Conservation (phyloP, 257 asterid species). For the Lavandula angustifolia region DNA sequence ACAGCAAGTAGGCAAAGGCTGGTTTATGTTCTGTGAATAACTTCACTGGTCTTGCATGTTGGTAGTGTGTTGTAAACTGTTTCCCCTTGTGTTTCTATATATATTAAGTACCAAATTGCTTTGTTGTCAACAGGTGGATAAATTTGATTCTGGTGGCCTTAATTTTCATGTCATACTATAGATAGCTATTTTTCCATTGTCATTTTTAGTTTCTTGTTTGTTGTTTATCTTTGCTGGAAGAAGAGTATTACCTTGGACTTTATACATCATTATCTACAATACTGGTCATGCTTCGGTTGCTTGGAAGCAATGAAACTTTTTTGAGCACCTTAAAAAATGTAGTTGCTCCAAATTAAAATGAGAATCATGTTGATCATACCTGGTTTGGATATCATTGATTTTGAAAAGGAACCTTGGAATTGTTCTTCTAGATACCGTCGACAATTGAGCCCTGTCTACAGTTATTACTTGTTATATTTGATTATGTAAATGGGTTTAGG, state of each 20-base stretch:
- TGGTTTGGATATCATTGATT: background rate
- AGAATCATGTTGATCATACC: background rate
- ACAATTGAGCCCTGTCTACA: background rate
- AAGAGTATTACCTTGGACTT: conserved; percentile 1
- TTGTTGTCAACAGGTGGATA: background rate
- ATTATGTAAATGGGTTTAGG: background rate
- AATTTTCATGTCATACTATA: conserved; percentile 22
- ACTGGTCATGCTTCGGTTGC: conserved; percentile 4
- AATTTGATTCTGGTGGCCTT: conserved; percentile 12
- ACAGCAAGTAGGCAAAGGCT: conserved; percentile 2
- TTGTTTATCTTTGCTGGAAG: background rate
- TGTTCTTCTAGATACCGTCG: conserved; percentile 10
- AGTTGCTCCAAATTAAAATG: background rate
- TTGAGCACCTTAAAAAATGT: background rate
- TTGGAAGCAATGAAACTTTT: background rate
- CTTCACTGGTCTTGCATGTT: background rate
- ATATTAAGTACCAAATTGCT: background rate
- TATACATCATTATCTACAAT: conserved; percentile 3
- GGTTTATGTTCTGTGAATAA: background rate
- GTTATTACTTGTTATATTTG: background rate
- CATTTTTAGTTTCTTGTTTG: background rate
- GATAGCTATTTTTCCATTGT: background rate
- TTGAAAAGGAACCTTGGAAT: background rate
- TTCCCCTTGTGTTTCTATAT: background rate
- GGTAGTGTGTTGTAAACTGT: background rate